A percentile compares a stretch with the other conserved stretches of the same genome.
Evolutionary conservation across 805 yeast genomes (phyloP).

Genomic region (Metschnikowia hibisci): DNA sequence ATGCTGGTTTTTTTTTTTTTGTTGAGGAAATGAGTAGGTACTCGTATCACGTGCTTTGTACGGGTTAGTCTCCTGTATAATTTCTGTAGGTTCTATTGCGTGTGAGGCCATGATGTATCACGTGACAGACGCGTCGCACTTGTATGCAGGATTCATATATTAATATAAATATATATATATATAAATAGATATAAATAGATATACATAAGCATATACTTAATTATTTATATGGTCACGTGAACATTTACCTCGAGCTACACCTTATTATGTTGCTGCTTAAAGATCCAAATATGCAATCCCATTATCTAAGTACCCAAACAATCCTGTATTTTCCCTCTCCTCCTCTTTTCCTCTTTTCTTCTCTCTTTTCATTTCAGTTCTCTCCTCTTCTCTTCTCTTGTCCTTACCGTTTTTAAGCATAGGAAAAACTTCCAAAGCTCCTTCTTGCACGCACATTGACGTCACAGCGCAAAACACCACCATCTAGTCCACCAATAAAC

Average conservation of each 20-base stretch:
- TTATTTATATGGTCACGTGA: too few species aligned
- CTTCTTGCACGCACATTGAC: slow-evolving; percentile 62
- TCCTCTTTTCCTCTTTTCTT: background rate
- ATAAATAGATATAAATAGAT: too few species aligned
- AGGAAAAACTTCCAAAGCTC: slow-evolving; percentile 53
- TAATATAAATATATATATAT: too few species aligned
- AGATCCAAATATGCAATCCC: too few species aligned
- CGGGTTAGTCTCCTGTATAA: background rate
- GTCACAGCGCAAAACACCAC: slow-evolving; percentile 67
- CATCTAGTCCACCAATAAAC: slow-evolving; percentile 44
- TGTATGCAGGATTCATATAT: background rate
- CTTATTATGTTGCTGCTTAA: too few species aligned
- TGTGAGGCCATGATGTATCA: slow-evolving; percentile 5
- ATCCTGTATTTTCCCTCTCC: too few species aligned
- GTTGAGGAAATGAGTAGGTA: background rate
- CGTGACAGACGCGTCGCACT: slow-evolving; percentile 3
- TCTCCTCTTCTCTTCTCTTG: background rate
- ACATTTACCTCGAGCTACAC: too few species aligned
- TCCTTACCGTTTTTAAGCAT: slow-evolving; percentile 19
- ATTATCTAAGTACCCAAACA: too few species aligned
- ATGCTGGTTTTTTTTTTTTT: background rate
- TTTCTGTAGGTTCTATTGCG: background rate
- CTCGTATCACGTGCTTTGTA: background rate
- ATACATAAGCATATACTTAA: too few species aligned
- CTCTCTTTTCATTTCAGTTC: background rate